Evolutionary conservation across 2,329 filamentous ascomycete genomes (phyloP), one percentile per base, ranked within the genome.

Genomic region (Didymella sp.): DNA sequence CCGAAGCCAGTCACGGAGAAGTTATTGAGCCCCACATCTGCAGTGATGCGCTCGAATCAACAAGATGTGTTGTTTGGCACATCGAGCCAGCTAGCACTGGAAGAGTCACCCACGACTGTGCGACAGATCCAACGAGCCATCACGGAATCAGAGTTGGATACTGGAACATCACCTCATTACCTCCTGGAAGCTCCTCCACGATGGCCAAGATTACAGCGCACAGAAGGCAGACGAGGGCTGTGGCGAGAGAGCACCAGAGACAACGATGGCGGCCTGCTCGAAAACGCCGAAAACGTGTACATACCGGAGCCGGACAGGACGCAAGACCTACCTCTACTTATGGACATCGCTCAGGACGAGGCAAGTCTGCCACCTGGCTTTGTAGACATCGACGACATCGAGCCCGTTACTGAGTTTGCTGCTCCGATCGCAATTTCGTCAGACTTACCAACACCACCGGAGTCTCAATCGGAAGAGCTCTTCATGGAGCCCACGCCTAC

Each of bases 61-160:
- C 76, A 78, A 55, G 71, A 76, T 22, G 49, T 78, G 8, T 61
- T 77, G 1, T 78, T 78, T 47, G 76, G 76, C 15, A 78, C 76
- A 13, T 77, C 75, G 2, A 77, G 76, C 57, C 76, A 78, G 54
- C 64, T 78, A 24, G 74, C 69, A 15, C 63, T 71, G 1, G 74
- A 76, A 27, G 74, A 76, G 42, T 77, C 76, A 4, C 76, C 76
- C 1, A 67, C 66, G 2, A 68, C 69, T 24, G 61, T 77, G 13
- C 70, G 75, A 17, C 59, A 76, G 19, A 63, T 77, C 2, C 75
- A 77, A 28, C 56, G 65, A 27, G 75, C 75, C 0, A 60, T 77
- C 11, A 63, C 61, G 11, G 68, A 75, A 38, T 77, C 75, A 1
- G 75, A 77, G 40, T 51, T 58, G 7, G 67, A 74, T 40, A 54